A percentile compares a stretch with the other conserved stretches of the same genome.
phyloP scores from a whole-genome alignment of 768 basidiomycete genomes.

The Tulasnella sp. region DNA sequence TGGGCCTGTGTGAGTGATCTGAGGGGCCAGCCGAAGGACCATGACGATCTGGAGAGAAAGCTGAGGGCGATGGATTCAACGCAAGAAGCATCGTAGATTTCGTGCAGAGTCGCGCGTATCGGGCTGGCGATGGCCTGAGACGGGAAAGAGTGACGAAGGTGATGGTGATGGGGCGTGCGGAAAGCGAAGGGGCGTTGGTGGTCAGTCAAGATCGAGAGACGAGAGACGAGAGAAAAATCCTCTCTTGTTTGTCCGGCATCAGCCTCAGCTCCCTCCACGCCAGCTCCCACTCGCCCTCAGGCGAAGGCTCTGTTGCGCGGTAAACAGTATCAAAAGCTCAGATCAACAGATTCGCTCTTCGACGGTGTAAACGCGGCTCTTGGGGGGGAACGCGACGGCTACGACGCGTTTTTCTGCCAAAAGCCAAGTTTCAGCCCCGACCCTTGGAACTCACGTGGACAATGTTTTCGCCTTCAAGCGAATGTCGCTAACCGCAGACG shows the following conservation, averaged over 20 bases:
- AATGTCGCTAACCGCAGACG: background rate
- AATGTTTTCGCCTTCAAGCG: background rate
- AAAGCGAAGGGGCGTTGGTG: background rate
- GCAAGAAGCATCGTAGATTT: background rate
- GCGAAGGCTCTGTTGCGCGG: background rate
- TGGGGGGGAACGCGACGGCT: background rate
- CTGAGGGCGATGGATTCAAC: background rate
- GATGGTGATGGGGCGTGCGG: background rate
- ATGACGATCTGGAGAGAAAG: background rate
- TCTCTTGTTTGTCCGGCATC: background rate
- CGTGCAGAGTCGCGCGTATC: background rate
- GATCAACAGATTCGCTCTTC: background rate
- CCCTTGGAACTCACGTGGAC: background rate
- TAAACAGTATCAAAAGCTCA: background rate
- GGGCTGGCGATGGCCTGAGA: background rate
- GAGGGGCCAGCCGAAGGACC: background rate
- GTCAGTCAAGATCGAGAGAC: background rate
- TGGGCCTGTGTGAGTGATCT: background rate
- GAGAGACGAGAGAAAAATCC: background rate
- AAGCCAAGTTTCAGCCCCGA: background rate
- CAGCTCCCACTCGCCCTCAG: background rate
- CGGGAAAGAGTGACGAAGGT: background rate
- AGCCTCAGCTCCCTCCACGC: background rate
- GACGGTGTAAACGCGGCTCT: background rate
- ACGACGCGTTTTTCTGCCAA: background rate